Evolutionary conservation across 1,139 yeast species (phyloP), one percentile per base, ranked within the genome.

Genomic region (Nakaseomyces nivariensis): DNA sequence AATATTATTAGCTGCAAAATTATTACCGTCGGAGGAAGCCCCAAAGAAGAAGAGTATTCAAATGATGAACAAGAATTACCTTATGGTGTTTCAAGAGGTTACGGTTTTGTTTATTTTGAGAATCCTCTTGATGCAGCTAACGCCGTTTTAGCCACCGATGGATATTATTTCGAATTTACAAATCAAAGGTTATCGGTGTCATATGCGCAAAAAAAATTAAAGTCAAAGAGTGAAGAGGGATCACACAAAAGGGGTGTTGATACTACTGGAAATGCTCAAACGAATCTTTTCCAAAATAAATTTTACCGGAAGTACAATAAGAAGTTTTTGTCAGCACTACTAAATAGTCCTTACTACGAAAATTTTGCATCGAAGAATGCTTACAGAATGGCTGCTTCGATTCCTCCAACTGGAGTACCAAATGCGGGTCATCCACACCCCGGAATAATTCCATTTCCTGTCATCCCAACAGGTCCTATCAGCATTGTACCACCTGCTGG

Each of bases 61-160:
- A 42, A 48, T 25, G 45, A 26, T 29, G 52, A 51, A 34, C 49
- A 42, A 17, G 56, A 52, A 32, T 47, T 49, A n/a, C 48, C 56
- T 5, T 24, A 56, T 31, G 72, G 72, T 0, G 36, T 57, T 0
- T 69, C 77, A 0, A 69, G 74, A 50, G 79, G 79, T 0, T 76
- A 72, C 57, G 81, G 79, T 0, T 76, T 76, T 59, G 79, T 76
- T 11, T 75, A 78, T 51, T 76, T 71, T 58, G 68, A 68, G 49
- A 68, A 71, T 37, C 72, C 76, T 8, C 55, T 70, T 8, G 76
- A 73, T 57, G 79, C 79, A 0, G 72, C 77, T 1, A 65, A 68
- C 41, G 79, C 79, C 0, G 59, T 75, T 34, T 60, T 73, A 24
- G 66, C 69, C 11, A 73, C 76, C 64, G 69, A 75, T 52, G 72